Base-by-base conservation (phyloP, 805 yeast genomes). In the Pichia scutulata region DNA sequence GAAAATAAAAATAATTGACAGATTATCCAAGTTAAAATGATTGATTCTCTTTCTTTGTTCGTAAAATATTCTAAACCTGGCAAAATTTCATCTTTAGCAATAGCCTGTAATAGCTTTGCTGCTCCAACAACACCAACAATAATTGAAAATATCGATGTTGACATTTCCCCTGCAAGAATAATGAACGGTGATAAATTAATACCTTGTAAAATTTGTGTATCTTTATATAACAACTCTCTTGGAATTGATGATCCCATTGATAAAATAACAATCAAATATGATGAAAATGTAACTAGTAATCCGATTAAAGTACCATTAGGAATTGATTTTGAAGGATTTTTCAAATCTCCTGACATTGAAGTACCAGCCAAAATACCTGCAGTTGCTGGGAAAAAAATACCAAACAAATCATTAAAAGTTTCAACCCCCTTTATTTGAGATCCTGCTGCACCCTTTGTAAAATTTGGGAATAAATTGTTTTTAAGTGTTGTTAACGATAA, bases 301-400 rank as follows among this genome's bases (percentile, higher is more conserved):
- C 98, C 99, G 73, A 82, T 79, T 25, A 93, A 66, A 0, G 99
- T 93, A n/a, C 99, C 99, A 53, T 77, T 75, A 0, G 99, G 99
- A 43, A 93, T 93, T 1, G 95, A 80, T 59, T 78, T 80, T 0
- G 97, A 88, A 0, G 99, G 99, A 49, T 77, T 81, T 50, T 77
- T 71, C 55, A 93, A 73, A 59, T 89, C 97, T 19, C 99, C 98
- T 40, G 97, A 89, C 99, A 93, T 93, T 23, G 96, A 86, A 2
- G 99, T 97, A 18, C 99, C 99, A 2, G 99, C 98, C 66, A 93
- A 84, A 25, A 93, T 90, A 51, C 99, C 99, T 7, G 98, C 97
- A 0, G 99, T 92, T 1, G 99, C 97, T 12, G 99, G 97, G 71
- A 93, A 93, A 64, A 93, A 89, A 43, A 93, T 87, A 3, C 98